These are phyloP conservation scores for Globisporangium echinulatum DNA, from an alignment of 352 stramenopile genomes.

Conservation along the genomic window DNA sequence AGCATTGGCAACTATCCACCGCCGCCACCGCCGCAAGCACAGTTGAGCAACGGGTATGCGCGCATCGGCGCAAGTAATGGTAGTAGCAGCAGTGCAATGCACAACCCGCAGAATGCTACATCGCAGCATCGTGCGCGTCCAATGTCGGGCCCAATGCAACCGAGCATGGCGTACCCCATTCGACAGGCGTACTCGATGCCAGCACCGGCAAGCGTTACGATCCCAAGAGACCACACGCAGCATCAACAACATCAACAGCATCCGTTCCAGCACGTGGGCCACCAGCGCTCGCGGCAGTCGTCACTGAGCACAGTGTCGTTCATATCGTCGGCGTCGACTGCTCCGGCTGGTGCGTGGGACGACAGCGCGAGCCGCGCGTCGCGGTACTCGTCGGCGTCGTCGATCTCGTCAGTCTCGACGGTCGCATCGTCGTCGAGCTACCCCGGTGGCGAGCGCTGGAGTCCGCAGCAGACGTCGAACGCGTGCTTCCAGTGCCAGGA, in stretches of 20 bases:
- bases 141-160: neutral
- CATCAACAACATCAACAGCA: slow-evolving; percentile 1
- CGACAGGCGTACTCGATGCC: slow-evolving; percentile 9
- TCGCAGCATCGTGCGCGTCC: slow-evolving; percentile 1
- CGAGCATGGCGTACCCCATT: slow-evolving; percentile 6
- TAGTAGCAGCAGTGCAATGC: neutral
- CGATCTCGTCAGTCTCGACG: slow-evolving; percentile 35
- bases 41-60: neutral
- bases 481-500: slow-evolving; percentile 72
- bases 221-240: slow-evolving; percentile 7
- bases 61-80: neutral
- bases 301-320: slow-evolving; percentile 31
- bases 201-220: slow-evolving; percentile 2
- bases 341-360: slow-evolving; percentile 14
- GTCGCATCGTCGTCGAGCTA: slow-evolving; percentile 23
- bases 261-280: slow-evolving; percentile 2
- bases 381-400: slow-evolving; percentile 53
- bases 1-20: slow-evolving; percentile 1
- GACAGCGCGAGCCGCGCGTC: slow-evolving; percentile 49
- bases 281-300: slow-evolving; percentile 34
- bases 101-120: neutral
- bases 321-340: slow-evolving; percentile 6
- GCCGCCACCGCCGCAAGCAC: neutral
- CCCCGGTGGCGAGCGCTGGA: slow-evolving; percentile 47
- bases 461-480: slow-evolving; percentile 62